Evolutionary conservation across 768 basidiomycete genomes (phyloP).

Genomic region (Termitomyces eurrhizus): DNA sequence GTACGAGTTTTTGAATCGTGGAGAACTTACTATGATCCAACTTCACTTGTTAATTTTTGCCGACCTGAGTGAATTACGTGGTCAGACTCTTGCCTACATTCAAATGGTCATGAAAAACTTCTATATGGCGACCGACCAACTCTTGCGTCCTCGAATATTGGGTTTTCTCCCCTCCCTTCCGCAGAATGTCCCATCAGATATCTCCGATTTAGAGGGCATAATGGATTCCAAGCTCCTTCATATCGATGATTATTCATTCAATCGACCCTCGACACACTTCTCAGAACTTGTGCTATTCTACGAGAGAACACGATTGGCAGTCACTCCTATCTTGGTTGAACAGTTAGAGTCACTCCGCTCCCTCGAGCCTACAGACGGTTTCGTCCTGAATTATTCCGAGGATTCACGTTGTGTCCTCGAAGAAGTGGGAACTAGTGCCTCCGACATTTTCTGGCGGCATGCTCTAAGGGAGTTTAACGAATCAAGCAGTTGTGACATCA

Average conservation of each 20-base stretch:
- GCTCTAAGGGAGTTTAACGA: conserved; percentile 38
- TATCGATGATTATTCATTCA: conserved; percentile 27
- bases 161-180: conserved; percentile 18
- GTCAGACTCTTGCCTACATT: conserved; percentile 32
- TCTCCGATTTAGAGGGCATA: conserved; percentile 34
- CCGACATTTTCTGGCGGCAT: conserved; percentile 67
- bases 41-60: conserved; percentile 40
- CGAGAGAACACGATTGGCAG: conserved; percentile 32
- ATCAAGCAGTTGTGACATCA: conserved; percentile 33
- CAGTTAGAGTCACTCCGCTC: conserved; percentile 44
- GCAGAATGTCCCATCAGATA: conserved; percentile 25
- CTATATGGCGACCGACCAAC: conserved; percentile 31
- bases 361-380: conserved; percentile 19
- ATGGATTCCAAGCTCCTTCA: conserved; percentile 38
- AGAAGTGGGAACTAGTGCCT: conserved; percentile 65
- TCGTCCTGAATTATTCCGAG: conserved; percentile 40
- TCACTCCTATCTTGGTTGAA: conserved; percentile 37
- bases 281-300: conserved; percentile 54
- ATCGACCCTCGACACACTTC: conserved; percentile 19
- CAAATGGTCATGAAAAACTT: conserved; percentile 43
- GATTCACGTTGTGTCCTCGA: conserved; percentile 41
- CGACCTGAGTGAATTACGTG: conserved; percentile 31
- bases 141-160: conserved; percentile 40
- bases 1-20: conserved; percentile 32
- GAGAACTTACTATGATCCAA: conserved; percentile 38